Evolutionary conservation across 2,329 filamentous ascomycete genomes (phyloP).

Genomic region (Colletotrichum caudatum): DNA sequence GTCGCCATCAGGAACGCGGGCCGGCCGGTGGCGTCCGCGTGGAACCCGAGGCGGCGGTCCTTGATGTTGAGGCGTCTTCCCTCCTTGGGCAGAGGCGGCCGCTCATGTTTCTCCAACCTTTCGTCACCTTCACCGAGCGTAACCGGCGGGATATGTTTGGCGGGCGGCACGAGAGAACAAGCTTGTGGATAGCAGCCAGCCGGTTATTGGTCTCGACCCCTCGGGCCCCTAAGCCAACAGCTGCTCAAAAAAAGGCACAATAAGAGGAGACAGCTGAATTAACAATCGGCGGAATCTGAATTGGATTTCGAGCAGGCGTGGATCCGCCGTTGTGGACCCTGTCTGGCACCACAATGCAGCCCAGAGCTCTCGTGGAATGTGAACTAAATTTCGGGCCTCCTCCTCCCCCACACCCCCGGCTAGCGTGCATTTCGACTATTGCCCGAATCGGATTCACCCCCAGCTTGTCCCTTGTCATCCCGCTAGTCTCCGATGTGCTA

Average conservation of each 20-base stretch:
- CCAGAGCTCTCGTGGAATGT: neutral
- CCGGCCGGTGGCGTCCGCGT: neutral
- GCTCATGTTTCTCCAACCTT: neutral
- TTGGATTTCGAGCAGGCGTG: neutral
- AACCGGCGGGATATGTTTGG: neutral
- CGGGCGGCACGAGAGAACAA: neutral
- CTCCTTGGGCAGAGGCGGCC: conserved; percentile 13
- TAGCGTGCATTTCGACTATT: conserved; percentile 5
- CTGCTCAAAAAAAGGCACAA: neutral
- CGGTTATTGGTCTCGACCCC: neutral
- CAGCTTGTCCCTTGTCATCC: neutral
- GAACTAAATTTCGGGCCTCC: neutral
- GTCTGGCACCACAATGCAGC: neutral
- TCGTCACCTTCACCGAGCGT: neutral
- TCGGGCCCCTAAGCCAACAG: neutral
- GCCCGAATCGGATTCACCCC: neutral
- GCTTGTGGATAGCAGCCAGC: neutral
- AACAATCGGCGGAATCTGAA: neutral
- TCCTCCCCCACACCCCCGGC: neutral
- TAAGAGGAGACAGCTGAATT: neutral
- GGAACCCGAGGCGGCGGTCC: conserved; percentile 21
- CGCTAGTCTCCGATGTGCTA: neutral
- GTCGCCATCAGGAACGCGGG: conserved; percentile 24
- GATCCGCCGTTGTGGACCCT: neutral
- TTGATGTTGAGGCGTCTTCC: conserved; percentile 21